A percentile compares a stretch with the other conserved stretches of the same genome.
Evolutionary conservation across 257 asterid genomes (phyloP).

Genomic region (Solanum tarapatanum): DNA sequence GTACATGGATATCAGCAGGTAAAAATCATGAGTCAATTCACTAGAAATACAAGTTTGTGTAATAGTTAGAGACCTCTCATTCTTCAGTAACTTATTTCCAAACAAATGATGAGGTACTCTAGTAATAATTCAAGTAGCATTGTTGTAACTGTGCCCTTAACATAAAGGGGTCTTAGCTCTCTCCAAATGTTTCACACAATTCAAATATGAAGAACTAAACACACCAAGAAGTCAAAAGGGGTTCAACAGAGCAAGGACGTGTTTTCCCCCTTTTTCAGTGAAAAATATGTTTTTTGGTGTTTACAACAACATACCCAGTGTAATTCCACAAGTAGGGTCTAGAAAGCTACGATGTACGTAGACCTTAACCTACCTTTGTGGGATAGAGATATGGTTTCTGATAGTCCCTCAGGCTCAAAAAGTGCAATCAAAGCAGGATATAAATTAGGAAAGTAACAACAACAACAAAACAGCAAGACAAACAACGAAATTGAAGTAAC

Average conservation of each 20-base stretch:
- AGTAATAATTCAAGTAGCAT: background rate
- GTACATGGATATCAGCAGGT: background rate
- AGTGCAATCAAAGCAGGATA: background rate
- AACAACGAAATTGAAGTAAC: background rate
- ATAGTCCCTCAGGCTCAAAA: background rate
- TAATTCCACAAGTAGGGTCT: background rate
- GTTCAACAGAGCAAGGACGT: background rate
- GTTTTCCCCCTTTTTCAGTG: background rate
- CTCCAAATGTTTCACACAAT: background rate
- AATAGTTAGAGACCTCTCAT: background rate
- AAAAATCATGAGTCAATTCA: background rate
- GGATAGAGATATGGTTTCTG: background rate
- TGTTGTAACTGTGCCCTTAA: background rate
- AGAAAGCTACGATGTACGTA: background rate
- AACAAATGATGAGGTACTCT: background rate
- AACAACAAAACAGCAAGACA: background rate
- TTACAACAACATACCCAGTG: background rate
- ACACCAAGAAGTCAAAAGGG: background rate
- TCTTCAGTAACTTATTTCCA: background rate
- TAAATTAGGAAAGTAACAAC: background rate
- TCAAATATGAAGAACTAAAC: background rate
- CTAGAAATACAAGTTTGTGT: background rate
- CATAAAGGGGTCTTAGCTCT: background rate
- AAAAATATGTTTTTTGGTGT: background rate
- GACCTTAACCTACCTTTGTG: background rate